These are phyloP conservation scores for Phytophthora quininea DNA, from an alignment of 352 stramenopile species.

Conservation along the genomic window DNA sequence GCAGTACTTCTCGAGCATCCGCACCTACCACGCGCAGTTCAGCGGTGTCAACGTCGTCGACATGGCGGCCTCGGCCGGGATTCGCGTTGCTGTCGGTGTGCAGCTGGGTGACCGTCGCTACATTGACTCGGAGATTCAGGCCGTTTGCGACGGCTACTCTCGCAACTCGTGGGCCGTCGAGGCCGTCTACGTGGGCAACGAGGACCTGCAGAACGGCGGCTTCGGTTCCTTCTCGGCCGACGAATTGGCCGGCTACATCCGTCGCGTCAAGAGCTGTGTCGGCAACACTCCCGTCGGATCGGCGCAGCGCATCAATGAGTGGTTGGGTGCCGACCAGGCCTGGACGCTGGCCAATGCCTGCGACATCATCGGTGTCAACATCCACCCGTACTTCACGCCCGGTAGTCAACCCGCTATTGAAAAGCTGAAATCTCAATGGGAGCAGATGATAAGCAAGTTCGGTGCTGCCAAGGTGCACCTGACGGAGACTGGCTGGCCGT, in stretches of 20 bases:
- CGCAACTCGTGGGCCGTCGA: conserved; percentile 42
- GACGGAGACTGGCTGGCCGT: conserved; percentile 62
- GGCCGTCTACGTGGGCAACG: conserved; percentile 77
- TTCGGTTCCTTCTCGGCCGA: conserved; percentile 40
- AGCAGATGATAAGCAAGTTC: conserved; percentile 45
- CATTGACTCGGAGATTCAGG: conserved; percentile 54
- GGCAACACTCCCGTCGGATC: conserved; percentile 57
- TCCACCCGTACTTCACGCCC: conserved; percentile 41
- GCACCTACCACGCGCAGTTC: conserved; percentile 67
- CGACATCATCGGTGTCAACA: conserved; percentile 32
- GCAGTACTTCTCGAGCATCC: conserved; percentile 56
- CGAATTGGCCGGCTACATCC: conserved; percentile 46
- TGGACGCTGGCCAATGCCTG: conserved; percentile 41
- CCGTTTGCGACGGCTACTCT: conserved; percentile 51
- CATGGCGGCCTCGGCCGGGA: conserved; percentile 36
- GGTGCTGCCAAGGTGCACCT: conserved; percentile 39
- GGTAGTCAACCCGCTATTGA: conserved; percentile 37
- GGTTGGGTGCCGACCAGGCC: conserved; percentile 33
- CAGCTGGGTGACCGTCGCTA: conserved; percentile 42
- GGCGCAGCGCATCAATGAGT: conserved; percentile 66
- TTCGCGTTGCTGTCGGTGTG: conserved; percentile 65
- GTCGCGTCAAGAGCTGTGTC: conserved; percentile 53
- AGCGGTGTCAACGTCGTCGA: conserved; percentile 52
- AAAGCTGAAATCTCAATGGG: conserved; percentile 54
- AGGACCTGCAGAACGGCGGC: conserved; percentile 56